Conservation (phyloP, 1,139 yeast genomes). For the Hanseniaspora sp. region DNA sequence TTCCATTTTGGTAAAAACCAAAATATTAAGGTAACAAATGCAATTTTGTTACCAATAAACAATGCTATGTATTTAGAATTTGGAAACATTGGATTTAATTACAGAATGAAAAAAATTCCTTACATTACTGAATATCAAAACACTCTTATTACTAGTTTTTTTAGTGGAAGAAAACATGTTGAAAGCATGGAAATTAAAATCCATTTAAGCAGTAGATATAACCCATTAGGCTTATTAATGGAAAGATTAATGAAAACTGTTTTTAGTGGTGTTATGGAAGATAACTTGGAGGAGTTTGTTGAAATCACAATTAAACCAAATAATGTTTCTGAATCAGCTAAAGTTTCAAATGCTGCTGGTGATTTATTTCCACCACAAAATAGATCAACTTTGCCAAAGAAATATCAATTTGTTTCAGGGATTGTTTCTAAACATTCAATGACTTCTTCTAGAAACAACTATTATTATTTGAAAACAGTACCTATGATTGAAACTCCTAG, state of each 20-base stretch:
- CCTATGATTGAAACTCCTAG: conserved; percentile 57
- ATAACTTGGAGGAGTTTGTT: conserved; percentile 49
- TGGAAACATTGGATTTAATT: conserved; percentile 62
- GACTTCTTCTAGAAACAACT: conserved; percentile 63
- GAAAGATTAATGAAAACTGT: conserved; percentile 45
- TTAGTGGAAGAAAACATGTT: conserved; percentile 78
- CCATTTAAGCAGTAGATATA: conserved; percentile 69
- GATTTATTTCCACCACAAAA: conserved; percentile 1
- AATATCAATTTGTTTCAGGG: conserved; percentile 59
- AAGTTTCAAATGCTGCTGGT: conserved; percentile 20
- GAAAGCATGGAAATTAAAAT: conserved; percentile 51
- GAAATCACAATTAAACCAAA: conserved; percentile 54
- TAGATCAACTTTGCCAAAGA: conserved; percentile 21
- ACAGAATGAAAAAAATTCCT: conserved; percentile 30
- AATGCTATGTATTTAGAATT: conserved; percentile 55
- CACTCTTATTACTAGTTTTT: conserved; percentile 58
- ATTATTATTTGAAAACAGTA: conserved; percentile 76
- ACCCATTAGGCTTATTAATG: conserved; percentile 41
- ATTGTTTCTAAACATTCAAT: conserved; percentile 75
- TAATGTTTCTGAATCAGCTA: conserved; percentile 36
- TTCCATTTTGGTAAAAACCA: conserved; percentile 47
- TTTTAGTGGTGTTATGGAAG: conserved; percentile 34
- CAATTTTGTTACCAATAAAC: conserved; percentile 39
- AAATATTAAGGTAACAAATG: conserved; percentile 47
- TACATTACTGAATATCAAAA: conserved; percentile 61